phyloP scores from a whole-genome alignment of 306 rosid genomes.

The Malus sieversii region DNA sequence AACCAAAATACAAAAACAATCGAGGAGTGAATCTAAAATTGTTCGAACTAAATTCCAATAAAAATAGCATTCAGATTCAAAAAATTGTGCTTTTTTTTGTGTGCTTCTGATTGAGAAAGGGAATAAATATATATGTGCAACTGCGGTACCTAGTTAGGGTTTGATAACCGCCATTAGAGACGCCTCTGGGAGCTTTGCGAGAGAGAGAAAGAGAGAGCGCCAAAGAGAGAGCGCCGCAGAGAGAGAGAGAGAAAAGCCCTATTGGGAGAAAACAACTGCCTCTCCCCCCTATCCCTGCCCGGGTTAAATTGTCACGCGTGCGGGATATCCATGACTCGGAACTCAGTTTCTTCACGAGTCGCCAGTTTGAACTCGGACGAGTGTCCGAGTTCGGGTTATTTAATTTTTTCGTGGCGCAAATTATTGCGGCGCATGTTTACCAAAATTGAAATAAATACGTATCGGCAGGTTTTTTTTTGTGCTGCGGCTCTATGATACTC shows the following conservation, averaged over 20 bases:
- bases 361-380: conserved; percentile 15
- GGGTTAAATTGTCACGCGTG: conserved; percentile 17
- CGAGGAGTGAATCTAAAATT: not conserved
- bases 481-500: not conserved
- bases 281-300: conserved; percentile 23
- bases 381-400: not conserved
- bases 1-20: not conserved
- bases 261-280: conserved; percentile 11
- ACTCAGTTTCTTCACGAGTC: conserved; percentile 21
- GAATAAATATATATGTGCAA: not conserved
- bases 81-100: not conserved
- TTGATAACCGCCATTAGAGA: conserved; percentile 26
- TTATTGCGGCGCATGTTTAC: not conserved
- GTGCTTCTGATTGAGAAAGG: not conserved
- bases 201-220: conserved; percentile 1
- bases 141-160: conserved; percentile 22
- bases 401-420: not conserved
- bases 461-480: not conserved
- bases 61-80: not conserved
- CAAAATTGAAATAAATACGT: not conserved
- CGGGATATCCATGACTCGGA: conserved; percentile 17
- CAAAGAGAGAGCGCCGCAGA: conserved; percentile 4
- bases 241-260: conserved; percentile 20
- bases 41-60: not conserved
- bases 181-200: conserved; percentile 12